Evolutionary conservation across 176 grass and related monocot genomes (phyloP).

Genomic region (Ananas comosus): DNA sequence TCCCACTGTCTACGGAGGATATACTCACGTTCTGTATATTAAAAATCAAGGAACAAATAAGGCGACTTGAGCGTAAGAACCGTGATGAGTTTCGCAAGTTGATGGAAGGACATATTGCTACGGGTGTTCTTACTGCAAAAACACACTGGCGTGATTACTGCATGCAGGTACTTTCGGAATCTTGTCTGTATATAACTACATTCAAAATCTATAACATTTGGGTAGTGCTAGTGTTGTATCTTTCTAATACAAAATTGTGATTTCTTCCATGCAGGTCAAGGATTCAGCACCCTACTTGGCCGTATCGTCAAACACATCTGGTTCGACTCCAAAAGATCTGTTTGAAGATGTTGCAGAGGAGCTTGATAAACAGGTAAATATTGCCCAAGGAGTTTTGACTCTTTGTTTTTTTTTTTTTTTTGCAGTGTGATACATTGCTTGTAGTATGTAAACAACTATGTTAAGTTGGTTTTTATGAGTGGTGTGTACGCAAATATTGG

Average conservation of each 20-base stretch:
- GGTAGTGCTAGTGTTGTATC: background rate
- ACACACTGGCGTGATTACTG: slow-evolving; percentile 89
- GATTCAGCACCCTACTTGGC: slow-evolving; percentile 53
- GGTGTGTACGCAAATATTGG: no score
- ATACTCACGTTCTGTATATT: background rate
- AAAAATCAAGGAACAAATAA: slow-evolving; percentile 48
- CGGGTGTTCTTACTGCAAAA: slow-evolving; percentile 70
- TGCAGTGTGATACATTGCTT: no score
- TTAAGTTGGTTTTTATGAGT: no score
- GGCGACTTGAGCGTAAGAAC: slow-evolving; percentile 78
- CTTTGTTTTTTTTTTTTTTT: no score
- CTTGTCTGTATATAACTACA: background rate
- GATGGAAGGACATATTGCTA: slow-evolving; percentile 71
- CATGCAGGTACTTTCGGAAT: slow-evolving; percentile 37
- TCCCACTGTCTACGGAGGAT: slow-evolving; percentile 3
- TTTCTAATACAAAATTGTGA: background rate
- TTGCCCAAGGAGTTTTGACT: background rate
- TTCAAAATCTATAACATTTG: background rate
- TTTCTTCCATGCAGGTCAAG: slow-evolving; percentile 55
- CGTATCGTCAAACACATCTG: slow-evolving; percentile 64
- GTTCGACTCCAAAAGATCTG: slow-evolving; percentile 76
- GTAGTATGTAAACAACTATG: no score
- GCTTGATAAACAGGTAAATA: slow-evolving; percentile 75
- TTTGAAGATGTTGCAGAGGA: slow-evolving; percentile 86
- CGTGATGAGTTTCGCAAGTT: slow-evolving; percentile 81